Base-by-base conservation (phyloP, 805 yeast species). In the Schwanniomyces vanrijiae region DNA sequence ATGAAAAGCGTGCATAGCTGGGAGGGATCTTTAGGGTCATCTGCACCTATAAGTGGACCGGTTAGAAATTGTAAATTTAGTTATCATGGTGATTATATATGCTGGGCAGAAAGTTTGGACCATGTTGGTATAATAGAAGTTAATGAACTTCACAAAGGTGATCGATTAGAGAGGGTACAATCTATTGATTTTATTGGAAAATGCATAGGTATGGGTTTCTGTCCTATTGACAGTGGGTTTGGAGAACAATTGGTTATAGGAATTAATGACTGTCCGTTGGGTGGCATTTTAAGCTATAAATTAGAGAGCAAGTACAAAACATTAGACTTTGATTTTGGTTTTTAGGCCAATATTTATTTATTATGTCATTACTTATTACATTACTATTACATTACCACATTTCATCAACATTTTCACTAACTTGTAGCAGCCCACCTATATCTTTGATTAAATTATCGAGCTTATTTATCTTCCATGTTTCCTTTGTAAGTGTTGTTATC, bases 21-120 rank as follows among this genome's bases (percentile, higher is more conserved):
- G 75, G 64, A 55, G 53, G 64, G 75, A 39, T 57, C 73, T 37
- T 42, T 63, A 47, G 65, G 75, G 29, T 31, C 55, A 42, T 31
- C 48, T 45, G 18, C 26, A 16, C 39, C 28, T 4, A n/a, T 59
- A n/a, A 65, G 71, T 3, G 82, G 81, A 0, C 82, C 85, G 0
- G 74, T 82, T 9, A 59, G 86, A 35, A 78, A 80, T 51, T 69
- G 82, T 49, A 69, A 70, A 50, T 82, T 81, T 55, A 77, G 79
- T 55, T 55, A 62, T 9, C 57, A 59, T 11, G 81, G 84, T 2
- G 67, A 69, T 8, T 71, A 63, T 49, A 53, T 83, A 8, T 70
- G 76, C 10, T 78, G 82, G 74, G 83, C 83, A 3, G 87, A 83
- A 53, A 74, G 81, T 29, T 68, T 81, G 44, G 88, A 83, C 55